A percentile compares a stretch with the other conserved stretches of the same genome.
Evolutionary conservation across 1,139 yeast genomes (phyloP).

Genomic region (Pneumocystis murina): DNA sequence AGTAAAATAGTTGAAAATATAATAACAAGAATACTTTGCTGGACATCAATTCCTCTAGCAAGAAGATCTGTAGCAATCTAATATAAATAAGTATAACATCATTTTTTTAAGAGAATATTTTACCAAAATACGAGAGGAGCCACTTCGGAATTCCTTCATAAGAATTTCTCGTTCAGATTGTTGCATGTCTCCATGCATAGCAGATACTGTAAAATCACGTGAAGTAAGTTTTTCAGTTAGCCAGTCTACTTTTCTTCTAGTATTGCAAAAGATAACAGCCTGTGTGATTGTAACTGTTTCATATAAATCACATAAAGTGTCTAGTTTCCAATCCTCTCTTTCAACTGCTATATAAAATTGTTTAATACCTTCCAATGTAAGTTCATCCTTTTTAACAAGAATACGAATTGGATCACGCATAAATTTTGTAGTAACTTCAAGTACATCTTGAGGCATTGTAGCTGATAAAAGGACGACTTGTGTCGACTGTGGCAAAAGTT

Average conservation of each 20-base stretch:
- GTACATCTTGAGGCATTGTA: constrained; percentile 94
- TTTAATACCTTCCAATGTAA: constrained; percentile 95
- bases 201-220: constrained; percentile 85
- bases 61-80: constrained; percentile 92
- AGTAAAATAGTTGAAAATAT: background rate
- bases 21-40: constrained; percentile 35
- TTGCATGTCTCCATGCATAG: constrained; percentile 95
- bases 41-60: constrained; percentile 99
- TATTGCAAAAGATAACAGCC: constrained; percentile 98
- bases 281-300: constrained; percentile 96
- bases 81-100: constrained; percentile 95
- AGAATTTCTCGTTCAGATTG: constrained; percentile 95
- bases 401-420: constrained; percentile 96
- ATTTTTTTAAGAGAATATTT: constrained; percentile 31
- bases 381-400: constrained; percentile 94
- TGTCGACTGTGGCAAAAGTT: constrained; percentile 80
- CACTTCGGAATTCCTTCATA: constrained; percentile 46
- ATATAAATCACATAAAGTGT: constrained; percentile 90
- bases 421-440: constrained; percentile 92
- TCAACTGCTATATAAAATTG: constrained; percentile 93
- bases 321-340: constrained; percentile 83
- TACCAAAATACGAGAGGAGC: background rate
- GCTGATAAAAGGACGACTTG: constrained; percentile 96
- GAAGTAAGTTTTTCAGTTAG: constrained; percentile 76
- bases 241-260: constrained; percentile 92